Evolutionary conservation across 768 basidiomycete species (phyloP).

Genomic region (Ramaria sp.): DNA sequence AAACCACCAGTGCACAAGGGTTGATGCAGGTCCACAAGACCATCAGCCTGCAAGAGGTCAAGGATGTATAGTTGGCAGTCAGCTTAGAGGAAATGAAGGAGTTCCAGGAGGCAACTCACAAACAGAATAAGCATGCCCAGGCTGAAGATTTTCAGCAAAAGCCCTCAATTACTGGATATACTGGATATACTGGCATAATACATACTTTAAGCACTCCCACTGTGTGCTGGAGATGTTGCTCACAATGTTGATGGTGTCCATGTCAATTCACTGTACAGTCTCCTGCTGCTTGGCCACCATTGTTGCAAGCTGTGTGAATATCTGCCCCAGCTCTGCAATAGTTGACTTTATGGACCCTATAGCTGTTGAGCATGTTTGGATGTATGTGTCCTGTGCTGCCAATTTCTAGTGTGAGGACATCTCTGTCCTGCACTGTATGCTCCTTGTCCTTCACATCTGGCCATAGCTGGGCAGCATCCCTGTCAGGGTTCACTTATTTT

Average conservation of each 20-base stretch:
- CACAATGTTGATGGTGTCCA: constrained; percentile 95
- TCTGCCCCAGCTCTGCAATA: constrained; percentile 96
- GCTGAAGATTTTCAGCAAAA: constrained; percentile 97
- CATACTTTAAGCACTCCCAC: constrained; percentile 81
- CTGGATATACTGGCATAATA: constrained; percentile 95
- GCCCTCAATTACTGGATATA: constrained; percentile 91
- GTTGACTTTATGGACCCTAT: no score
- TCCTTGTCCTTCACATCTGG: no score
- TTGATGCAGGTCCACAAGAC: no score
- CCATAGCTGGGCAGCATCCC: no score
- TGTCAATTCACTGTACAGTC: constrained; percentile 96
- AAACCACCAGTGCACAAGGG: no score
- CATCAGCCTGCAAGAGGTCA: no score
- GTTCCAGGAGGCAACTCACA: no score
- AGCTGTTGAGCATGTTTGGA: constrained; percentile 89
- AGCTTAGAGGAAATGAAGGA: no score
- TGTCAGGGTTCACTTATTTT: no score
- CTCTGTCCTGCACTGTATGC: no score
- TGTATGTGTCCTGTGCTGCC: constrained; percentile 94
- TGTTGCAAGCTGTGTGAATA: constrained; percentile 92
- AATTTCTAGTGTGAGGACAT: no score
- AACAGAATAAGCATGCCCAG: constrained; percentile 94
- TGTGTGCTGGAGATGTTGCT: constrained; percentile 87
- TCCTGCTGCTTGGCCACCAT: constrained; percentile 99
- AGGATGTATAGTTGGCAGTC: no score